Percentiles rank a stretch among this genome's conserved stretches.
These are phyloP conservation scores for Lactarius psammicola DNA, from an alignment of 768 basidiomycete genomes.

Conservation along the genomic window DNA sequence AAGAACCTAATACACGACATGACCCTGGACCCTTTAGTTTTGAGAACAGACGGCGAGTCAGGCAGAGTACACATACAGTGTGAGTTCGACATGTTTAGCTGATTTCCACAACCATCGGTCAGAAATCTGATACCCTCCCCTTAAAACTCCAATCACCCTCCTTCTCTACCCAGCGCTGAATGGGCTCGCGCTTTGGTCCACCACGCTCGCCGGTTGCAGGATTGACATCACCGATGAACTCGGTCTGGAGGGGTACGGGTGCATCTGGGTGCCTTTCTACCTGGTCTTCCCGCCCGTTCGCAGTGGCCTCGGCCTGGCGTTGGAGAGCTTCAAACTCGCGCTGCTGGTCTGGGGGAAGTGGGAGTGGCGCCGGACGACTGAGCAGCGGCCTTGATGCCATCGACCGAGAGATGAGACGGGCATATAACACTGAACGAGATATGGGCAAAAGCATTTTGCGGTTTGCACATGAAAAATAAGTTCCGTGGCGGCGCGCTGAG, in stretches of 20 bases:
- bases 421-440: background rate
- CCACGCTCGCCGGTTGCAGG: slow-evolving; percentile 82
- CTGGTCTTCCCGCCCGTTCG: slow-evolving; percentile 31
- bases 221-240: slow-evolving; percentile 80
- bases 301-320: slow-evolving; percentile 51
- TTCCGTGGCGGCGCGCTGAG: background rate
- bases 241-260: slow-evolving; percentile 52
- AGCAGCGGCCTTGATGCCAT: slow-evolving; percentile 39
- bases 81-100: background rate
- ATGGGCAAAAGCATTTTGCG: background rate
- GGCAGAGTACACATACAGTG: background rate
- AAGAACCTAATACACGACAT: background rate
- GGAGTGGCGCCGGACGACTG: slow-evolving; percentile 67
- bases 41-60: background rate
- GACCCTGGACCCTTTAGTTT: background rate
- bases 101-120: slow-evolving; percentile 13
- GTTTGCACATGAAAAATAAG: slow-evolving; percentile 2
- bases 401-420: slow-evolving; percentile 1
- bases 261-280: slow-evolving; percentile 69
- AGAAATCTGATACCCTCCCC: slow-evolving; percentile 87
- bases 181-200: slow-evolving; percentile 85
- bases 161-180: slow-evolving; percentile 52
- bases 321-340: slow-evolving; percentile 85
- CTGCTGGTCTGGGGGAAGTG: slow-evolving; percentile 72
- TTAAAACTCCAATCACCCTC: slow-evolving; percentile 90